Evolutionary conservation across 768 basidiomycete species (phyloP), one percentile per base, ranked within the genome.

Genomic region (Ephemerocybe angulata): DNA sequence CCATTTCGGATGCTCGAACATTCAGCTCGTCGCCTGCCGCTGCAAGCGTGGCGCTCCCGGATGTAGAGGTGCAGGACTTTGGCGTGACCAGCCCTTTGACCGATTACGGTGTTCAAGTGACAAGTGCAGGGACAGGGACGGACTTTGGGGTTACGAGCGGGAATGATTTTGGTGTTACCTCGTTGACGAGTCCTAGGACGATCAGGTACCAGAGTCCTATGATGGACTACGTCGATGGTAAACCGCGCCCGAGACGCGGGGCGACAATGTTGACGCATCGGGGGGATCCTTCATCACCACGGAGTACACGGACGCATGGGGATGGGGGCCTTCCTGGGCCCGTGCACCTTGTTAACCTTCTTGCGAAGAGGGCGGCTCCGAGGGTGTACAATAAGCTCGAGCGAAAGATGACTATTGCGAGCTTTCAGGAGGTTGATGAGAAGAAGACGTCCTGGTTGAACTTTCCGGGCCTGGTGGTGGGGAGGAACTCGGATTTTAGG

Each of bases 401-500:
- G 37, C 70, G 79, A 11, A 80, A 76, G 11, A 57, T 85, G 55
- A 86, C 85, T 0, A 66, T 87, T 52, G 77, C 77, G 0, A 68
- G 74, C 5, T 73, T 77, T 17, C 73, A 67, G 27, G 81, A 82
- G 1, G 52, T 79, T 1, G 69, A 72, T n/a, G 68, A 64, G 17
- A 62, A 56, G 13, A 53, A 65, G 3, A 60, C 62, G 6, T 67
- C 72, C 10, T 77, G 77, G 77, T 60, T 80, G 47, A 67, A 66
- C 28, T 56, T 30, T 67, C 78, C 43, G 38, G 69, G 67, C 3
- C 64, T 87, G 2, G 67, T 77, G 11, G 78, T 85, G 4, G 81
- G 83, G 3, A 70, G 85, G 19, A 89, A 88, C 62, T 85, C 81
- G 5, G 72, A 80, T 57, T 81, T 85, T 58, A 67, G 71, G 37